Evolutionary conservation across 2,329 filamentous ascomycete genomes (phyloP).

Genomic region (Phyllosticta citriasiana): DNA sequence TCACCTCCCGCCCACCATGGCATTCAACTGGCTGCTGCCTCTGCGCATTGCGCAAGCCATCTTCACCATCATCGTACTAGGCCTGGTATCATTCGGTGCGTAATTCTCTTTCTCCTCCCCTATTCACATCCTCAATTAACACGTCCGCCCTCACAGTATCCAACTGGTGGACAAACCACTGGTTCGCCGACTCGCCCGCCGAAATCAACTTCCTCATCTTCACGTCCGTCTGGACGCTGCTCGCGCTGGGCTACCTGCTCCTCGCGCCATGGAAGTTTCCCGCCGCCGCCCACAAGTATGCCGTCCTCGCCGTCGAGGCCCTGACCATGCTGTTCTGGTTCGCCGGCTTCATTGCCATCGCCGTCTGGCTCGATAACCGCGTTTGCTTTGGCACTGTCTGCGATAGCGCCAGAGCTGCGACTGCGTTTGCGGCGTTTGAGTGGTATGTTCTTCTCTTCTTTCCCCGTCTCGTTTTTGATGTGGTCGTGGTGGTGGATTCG

Average conservation of each 20-base stretch:
- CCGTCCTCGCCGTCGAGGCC: conserved; percentile 55
- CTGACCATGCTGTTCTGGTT: conserved; percentile 87
- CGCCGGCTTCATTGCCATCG: conserved; percentile 69
- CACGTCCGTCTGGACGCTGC: conserved; percentile 59
- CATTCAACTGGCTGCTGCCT: conserved; percentile 47
- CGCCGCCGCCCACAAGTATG: conserved; percentile 52
- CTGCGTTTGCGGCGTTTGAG: conserved; percentile 57
- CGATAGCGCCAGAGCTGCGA: conserved; percentile 50
- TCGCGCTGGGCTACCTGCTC: conserved; percentile 59
- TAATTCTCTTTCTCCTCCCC: conserved; percentile 11
- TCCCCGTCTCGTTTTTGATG: background rate
- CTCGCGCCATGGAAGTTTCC: conserved; percentile 54
- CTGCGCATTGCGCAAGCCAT: conserved; percentile 58
- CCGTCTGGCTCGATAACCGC: conserved; percentile 51
- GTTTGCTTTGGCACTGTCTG: conserved; percentile 49
- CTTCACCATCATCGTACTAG: conserved; percentile 65
- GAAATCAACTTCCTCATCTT: conserved; percentile 72
- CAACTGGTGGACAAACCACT: conserved; percentile 42
- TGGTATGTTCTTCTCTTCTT: conserved; percentile 34
- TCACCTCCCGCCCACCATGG: conserved; percentile 31
- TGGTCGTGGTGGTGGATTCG: no score
- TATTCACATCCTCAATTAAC: background rate
- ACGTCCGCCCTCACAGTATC: conserved; percentile 39
- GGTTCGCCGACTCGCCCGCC: conserved; percentile 43
- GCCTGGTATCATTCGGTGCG: conserved; percentile 63